A percentile compares a stretch with the other conserved stretches of the same genome.
Conservation (phyloP, 2,329 filamentous ascomycete species). For the Colletotrichum sp. region DNA sequence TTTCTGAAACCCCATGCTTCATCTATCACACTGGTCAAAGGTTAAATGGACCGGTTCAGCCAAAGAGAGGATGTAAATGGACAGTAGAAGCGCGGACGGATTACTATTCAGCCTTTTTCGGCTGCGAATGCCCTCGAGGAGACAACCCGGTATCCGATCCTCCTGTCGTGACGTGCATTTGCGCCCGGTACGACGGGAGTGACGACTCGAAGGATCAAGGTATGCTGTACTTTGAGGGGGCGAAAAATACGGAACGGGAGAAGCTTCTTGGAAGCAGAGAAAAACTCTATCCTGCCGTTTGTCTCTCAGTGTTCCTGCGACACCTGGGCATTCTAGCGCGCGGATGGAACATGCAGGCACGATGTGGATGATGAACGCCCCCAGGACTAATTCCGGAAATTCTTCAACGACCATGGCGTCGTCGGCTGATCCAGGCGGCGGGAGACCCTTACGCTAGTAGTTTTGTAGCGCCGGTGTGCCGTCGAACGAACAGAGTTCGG, state of each 20-base stretch:
- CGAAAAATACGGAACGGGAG: not conserved
- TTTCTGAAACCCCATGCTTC: not conserved
- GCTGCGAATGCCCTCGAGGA: not conserved
- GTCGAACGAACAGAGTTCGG: conserved; percentile 9
- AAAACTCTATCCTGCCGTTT: not conserved
- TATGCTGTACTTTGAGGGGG: not conserved
- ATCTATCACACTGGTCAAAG: not conserved
- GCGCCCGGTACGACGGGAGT: not conserved
- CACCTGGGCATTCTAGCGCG: not conserved
- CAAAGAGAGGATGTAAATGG: not conserved
- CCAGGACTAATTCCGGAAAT: not conserved
- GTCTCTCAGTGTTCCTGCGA: not conserved
- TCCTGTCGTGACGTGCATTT: not conserved
- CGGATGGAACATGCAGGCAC: not conserved
- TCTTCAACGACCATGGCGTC: not conserved
- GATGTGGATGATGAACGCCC: not conserved
- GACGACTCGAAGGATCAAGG: not conserved
- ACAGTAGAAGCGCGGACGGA: not conserved
- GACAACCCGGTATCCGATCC: not conserved
- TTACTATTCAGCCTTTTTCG: not conserved
- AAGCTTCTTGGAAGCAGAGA: not conserved
- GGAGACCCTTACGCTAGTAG: not conserved
- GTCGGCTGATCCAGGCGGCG: not conserved
- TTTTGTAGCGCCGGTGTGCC: not conserved
- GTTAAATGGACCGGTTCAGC: not conserved